Evolutionary conservation across 371 early-diverging fungal species (phyloP).

Genomic region (Capillidium rhysosporum): DNA sequence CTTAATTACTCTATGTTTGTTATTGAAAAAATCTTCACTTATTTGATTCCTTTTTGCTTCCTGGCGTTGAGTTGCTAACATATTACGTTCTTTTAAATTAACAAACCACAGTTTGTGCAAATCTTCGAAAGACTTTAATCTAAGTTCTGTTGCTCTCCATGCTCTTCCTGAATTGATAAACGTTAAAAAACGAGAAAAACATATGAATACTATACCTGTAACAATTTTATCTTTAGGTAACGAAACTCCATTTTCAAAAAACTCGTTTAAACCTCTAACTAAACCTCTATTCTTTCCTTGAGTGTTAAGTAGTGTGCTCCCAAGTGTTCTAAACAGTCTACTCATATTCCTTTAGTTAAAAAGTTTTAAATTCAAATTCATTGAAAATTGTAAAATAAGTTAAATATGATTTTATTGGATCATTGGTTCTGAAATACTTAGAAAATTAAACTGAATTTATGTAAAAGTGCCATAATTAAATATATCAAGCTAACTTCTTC

Average conservation of each 20-base stretch:
- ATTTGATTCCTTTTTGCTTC: slow-evolving; percentile 58
- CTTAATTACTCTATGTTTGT: slow-evolving; percentile 51
- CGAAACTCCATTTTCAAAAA: slow-evolving; percentile 58
- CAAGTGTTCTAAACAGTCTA: no score
- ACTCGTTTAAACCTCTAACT: slow-evolving; percentile 58
- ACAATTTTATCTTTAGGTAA: slow-evolving; percentile 32
- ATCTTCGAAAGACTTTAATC: slow-evolving; percentile 87
- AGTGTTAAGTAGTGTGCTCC: background rate
- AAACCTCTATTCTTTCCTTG: background rate
- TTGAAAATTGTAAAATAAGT: no score
- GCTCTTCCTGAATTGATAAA: slow-evolving; percentile 44
- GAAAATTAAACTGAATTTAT: no score
- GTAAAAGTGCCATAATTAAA: no score
- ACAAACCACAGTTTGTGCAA: slow-evolving; percentile 92
- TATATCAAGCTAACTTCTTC: no score
- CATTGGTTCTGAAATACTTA: no score
- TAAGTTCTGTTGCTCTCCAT: slow-evolving; percentile 79
- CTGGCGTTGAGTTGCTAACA: slow-evolving; percentile 66
- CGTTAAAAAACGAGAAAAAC: background rate
- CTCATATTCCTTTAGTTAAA: no score
- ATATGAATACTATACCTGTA: slow-evolving; percentile 27
- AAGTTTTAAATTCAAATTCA: no score
- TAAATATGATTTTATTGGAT: no score
- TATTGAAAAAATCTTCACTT: slow-evolving; percentile 35
- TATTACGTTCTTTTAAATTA: slow-evolving; percentile 84